Evolutionary conservation across 331 rosid genomes (phyloP).

Genomic region (Quercus lobata): DNA sequence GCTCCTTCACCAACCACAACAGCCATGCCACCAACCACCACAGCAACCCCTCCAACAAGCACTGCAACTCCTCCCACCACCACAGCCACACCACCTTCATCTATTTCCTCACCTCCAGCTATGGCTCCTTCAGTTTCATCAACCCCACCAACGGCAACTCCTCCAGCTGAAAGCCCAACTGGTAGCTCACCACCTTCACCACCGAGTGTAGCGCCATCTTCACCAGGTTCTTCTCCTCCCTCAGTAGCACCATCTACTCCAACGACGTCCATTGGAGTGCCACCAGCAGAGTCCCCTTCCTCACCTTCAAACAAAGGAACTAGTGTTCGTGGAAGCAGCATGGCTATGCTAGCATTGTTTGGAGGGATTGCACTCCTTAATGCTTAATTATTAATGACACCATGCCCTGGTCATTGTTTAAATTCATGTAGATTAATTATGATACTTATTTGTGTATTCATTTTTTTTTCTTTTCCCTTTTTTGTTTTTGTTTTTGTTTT

Average conservation of each 20-base stretch:
- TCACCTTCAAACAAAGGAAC: not conserved
- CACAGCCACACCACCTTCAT: constrained; percentile 8
- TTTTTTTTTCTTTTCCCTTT: not conserved
- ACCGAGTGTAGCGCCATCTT: not conserved
- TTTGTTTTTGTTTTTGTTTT: not conserved
- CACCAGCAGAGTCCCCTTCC: not conserved
- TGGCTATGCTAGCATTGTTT: constrained; percentile 30
- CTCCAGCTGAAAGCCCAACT: not conserved
- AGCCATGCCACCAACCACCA: constrained; percentile 7
- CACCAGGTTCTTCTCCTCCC: not conserved
- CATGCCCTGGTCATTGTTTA: not conserved
- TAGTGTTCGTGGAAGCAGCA: constrained; percentile 32
- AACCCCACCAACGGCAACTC: not conserved
- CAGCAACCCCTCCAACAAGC: constrained; percentile 20
- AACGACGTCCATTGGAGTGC: not conserved
- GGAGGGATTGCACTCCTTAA: constrained; percentile 37
- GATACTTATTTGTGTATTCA: constrained; percentile 33
- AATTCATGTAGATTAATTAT: constrained; percentile 17
- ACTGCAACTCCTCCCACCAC: no score
- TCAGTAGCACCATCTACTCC: no score
- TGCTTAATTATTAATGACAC: constrained; percentile 19
- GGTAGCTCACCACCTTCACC: not conserved
- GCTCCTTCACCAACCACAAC: constrained; percentile 9
- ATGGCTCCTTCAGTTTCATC: not conserved
- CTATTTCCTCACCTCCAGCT: not conserved